Base-by-base conservation (phyloP, 768 basidiomycete genomes). In the Tylopilus intermedius region DNA sequence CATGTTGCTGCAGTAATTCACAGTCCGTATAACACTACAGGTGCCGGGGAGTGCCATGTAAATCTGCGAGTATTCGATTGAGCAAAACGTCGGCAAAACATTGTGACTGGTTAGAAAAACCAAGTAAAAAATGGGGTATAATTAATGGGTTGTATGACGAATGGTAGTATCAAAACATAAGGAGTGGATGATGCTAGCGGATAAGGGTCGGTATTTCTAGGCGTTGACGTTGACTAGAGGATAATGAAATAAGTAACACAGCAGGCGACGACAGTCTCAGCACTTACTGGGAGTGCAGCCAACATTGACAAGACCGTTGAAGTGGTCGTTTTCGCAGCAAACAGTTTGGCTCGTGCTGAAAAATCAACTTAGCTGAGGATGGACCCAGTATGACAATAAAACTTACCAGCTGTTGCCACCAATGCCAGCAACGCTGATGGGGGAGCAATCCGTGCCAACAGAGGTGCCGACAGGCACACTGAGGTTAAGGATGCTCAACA, bases 211-310 rank as follows among this genome's bases (percentile, higher is more conserved):
- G 10, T 1, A 40, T n/a, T 24, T 55, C 53, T 66, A 63, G 29
- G 59, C 42, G 46, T 42, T 37, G 48, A 63, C 40, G 39, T 38
- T 54, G 52, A 66, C 68, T 68, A 3, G 18, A 39, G 0, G 10
- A 5, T 0, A 2, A 30, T 9, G 24, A 3, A 10, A 32, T 63
- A 1, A 66, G 40, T 27, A 45, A 60, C 8, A 37, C 11, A 1
- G 0, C 2, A 18, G n/a, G 21, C 1, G 10, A 44, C 14, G 2
- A 27, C 0, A 29, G 1, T 15, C 18, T 1, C 0, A 35, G 4
- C 35, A 68, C 57, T 61, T 63, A 65, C 78, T 66, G 11, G 72
- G 70, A 11, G 60, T 56, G 58, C 77, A 79, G n/a, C 64, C 74
- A 48, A 76, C 52, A 44, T 62, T 65, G 52, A 79, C 49, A 10